Percentiles rank a stretch among this genome's conserved stretches.
These are phyloP conservation scores for Hypoxylon sp. DNA, from an alignment of 2,329 filamentous ascomycete genomes.

Conservation along the genomic window DNA sequence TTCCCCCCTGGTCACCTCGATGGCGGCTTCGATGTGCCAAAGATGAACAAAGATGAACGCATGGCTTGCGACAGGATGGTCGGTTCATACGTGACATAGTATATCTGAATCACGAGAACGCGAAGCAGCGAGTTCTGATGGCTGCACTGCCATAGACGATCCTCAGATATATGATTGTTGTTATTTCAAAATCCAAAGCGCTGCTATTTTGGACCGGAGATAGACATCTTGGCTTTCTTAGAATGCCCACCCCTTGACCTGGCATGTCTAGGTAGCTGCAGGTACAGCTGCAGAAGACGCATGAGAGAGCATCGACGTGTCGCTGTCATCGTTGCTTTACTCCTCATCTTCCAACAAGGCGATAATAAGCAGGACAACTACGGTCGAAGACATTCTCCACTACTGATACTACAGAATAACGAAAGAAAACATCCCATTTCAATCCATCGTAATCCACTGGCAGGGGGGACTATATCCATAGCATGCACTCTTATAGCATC, in stretches of 20 bases:
- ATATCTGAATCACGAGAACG: conserved; percentile 28
- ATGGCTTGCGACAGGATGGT: too few relatives aligned
- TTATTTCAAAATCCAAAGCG: conserved; percentile 29
- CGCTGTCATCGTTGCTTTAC: conserved; percentile 13
- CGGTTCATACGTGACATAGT: too few relatives aligned
- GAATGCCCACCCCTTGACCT: conserved; percentile 4
- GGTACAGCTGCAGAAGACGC: conserved; percentile 17
- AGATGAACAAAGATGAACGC: conserved; percentile 9
- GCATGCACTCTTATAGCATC: too few relatives aligned
- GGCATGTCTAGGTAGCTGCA: too few relatives aligned
- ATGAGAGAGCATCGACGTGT: conserved; percentile 18
- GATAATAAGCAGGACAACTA: conserved; percentile 12
- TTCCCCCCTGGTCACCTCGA: not conserved
- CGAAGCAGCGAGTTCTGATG: conserved; percentile 1
- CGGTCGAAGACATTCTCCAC: conserved; percentile 21
- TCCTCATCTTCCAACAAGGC: conserved; percentile 11
- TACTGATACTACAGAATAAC: conserved; percentile 12
- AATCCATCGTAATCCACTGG: conserved; percentile 9
- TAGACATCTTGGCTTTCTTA: too few relatives aligned
- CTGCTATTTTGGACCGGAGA: conserved; percentile 10
- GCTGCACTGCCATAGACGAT: conserved; percentile 28
- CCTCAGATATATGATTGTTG: conserved; percentile 24
- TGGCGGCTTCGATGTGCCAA: conserved; percentile 17
- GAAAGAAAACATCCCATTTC: conserved; percentile 6
- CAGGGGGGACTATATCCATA: too few relatives aligned